Evolutionary conservation across 2,329 filamentous ascomycete species (phyloP), one percentile per base, ranked within the genome.

Genomic region (Alternaria dauci): DNA sequence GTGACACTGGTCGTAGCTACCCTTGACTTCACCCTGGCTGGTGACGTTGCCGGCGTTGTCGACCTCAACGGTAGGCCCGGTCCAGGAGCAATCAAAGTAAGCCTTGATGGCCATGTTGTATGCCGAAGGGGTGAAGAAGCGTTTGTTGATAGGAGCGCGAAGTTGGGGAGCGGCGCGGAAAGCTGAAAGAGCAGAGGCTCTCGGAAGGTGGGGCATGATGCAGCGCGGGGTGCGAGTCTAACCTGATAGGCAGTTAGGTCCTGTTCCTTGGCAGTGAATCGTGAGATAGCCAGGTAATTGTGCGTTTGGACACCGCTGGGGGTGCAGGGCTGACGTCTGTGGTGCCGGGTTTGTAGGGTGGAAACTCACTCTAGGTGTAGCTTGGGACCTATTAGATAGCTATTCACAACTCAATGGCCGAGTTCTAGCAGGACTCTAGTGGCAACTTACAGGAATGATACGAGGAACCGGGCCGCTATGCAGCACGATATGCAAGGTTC

Each of bases 31-130:
- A 71, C 82, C 81, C 38, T 68, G 73, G 55, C 69, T 74, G 68
- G 72, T 78, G 71, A 80, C 68, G 67, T 87, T 90, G 71, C 85
- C 81, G 62, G 79, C 78, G 78, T 81, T 82, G 79, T 85, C 82
- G 79, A 84, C 83, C 78, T 91, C 83, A 71, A 96, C 72, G 78
- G 88, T 84, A 67, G 91, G 91, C 68, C 91, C 91, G 77, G 88
- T 84, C 90, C 90, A 92, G 63, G 72, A 63, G 66, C 91, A 77
- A 66, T 94, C 90, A 84, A 94, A 93, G 84, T 83, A 92, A 83
- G 88, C 88, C 80, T 90, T 88, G 80, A 87, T 82, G 78, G 85
- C 83, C 93, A 96, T 97, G 81, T 86, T 89, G 85, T 86, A 83
- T 76, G 89, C 82, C 79, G 91, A 85, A 76, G 87, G 84, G 79